These are phyloP conservation scores for Eucalyptus marginata DNA, from an alignment of 345 rosid genomes.

Conservation along the genomic window DNA sequence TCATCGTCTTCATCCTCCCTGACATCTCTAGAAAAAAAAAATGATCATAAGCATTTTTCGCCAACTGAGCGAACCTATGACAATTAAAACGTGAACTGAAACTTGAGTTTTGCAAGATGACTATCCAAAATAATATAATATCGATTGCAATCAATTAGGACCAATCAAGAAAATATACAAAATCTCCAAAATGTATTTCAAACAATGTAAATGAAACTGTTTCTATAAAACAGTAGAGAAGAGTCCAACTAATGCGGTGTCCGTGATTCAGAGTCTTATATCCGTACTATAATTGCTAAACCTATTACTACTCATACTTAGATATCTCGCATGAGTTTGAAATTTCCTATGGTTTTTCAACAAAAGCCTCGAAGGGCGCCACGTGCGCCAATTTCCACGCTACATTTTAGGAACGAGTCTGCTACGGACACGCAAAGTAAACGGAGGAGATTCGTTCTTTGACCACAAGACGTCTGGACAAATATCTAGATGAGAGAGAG, in stretches of 20 bases:
- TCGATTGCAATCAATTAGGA: too few relatives aligned
- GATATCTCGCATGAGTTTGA: background rate
- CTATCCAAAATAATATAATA: too few relatives aligned
- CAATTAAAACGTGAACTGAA: too few relatives aligned
- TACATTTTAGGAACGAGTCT: background rate
- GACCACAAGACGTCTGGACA: background rate
- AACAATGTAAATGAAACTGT: background rate
- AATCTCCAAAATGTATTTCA: too few relatives aligned
- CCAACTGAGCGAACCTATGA: background rate
- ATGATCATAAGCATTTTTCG: background rate
- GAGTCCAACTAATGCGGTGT: background rate
- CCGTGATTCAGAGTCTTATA: background rate
- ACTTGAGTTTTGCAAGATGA: background rate
- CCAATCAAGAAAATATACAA: background rate
- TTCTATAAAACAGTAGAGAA: too few relatives aligned
- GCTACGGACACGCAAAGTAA: background rate
- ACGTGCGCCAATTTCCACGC: background rate
- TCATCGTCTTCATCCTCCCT: background rate
- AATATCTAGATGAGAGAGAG: background rate
- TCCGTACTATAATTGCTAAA: background rate
- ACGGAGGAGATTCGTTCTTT: background rate
- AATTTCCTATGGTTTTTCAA: background rate
- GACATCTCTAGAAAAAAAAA: background rate
- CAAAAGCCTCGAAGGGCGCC: background rate
- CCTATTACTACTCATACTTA: background rate